Percentiles rank a stretch among this genome's conserved stretches.
Evolutionary conservation across 2,329 filamentous ascomycete species (phyloP).

Genomic region (Meredithiella fracta): DNA sequence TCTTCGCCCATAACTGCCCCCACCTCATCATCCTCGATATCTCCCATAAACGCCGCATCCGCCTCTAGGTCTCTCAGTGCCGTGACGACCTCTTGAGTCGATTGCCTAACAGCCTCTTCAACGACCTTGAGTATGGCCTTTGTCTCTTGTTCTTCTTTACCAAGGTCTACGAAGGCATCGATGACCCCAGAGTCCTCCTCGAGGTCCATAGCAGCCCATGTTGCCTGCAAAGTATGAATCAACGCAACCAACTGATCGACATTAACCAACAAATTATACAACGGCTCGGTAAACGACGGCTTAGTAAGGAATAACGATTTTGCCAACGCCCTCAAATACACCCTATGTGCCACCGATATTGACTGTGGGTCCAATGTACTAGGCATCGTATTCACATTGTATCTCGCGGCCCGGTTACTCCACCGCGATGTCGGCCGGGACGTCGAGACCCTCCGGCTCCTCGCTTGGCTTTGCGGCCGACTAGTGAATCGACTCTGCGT

Average conservation of each 20-base stretch:
- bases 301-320: constrained; percentile 52
- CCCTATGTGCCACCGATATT: constrained; percentile 60
- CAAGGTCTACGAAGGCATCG: constrained; percentile 55
- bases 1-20: constrained; percentile 18
- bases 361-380: constrained; percentile 61
- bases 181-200: constrained; percentile 70
- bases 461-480: not conserved
- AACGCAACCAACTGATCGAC: constrained; percentile 72
- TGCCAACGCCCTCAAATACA: constrained; percentile 54
- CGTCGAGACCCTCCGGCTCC: not conserved
- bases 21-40: constrained; percentile 25
- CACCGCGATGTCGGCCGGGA: constrained; percentile 50
- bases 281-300: constrained; percentile 41
- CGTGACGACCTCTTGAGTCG: constrained; percentile 50
- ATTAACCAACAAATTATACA: constrained; percentile 52
- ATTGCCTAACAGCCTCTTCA: constrained; percentile 46
- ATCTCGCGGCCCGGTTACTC: not conserved
- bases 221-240: constrained; percentile 54
- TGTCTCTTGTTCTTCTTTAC: constrained; percentile 55
- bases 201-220: constrained; percentile 65
- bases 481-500: not conserved
- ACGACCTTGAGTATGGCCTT: constrained; percentile 46
- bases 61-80: constrained; percentile 31
- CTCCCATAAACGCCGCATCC: constrained; percentile 28
- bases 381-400: constrained; percentile 8